phyloP scores from a whole-genome alignment of 1,284 basidiomycete genomes.

The Leccinum solheimii region DNA sequence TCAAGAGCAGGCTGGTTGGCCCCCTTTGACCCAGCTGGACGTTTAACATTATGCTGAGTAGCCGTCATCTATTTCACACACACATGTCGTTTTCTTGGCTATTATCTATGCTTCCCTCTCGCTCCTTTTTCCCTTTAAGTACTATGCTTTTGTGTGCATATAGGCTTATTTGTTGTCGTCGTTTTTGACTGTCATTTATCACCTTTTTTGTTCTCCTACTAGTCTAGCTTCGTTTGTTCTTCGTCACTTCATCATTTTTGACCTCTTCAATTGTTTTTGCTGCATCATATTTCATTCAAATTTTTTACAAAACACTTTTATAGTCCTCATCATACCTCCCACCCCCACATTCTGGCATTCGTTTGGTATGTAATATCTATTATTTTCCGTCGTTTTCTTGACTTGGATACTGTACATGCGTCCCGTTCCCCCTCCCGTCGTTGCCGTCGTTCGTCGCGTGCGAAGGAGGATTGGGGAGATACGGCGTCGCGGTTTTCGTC shows the following conservation, averaged over 20 bases:
- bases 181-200: slow-evolving; percentile 32
- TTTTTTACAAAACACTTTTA: slow-evolving; percentile 21
- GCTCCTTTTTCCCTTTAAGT: background rate
- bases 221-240: slow-evolving; percentile 9
- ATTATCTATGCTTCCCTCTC: slow-evolving; percentile 29
- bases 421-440: background rate
- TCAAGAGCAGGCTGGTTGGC: slow-evolving; percentile 13
- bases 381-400: slow-evolving; percentile 3
- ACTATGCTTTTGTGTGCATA: slow-evolving; percentile 33
- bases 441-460: background rate
- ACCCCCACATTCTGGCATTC: slow-evolving; percentile 19
- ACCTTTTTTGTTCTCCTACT: slow-evolving; percentile 15
- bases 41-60: slow-evolving; percentile 31
- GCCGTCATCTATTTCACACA: slow-evolving; percentile 17
- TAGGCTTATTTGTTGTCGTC: slow-evolving; percentile 24
- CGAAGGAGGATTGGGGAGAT: background rate
- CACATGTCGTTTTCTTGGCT: slow-evolving; percentile 27
- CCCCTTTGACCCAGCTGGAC: slow-evolving; percentile 22
- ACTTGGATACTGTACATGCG: slow-evolving; percentile 29
- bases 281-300: slow-evolving; percentile 11
- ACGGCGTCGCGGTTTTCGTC: slow-evolving; percentile 22
- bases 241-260: slow-evolving; percentile 8
- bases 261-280: slow-evolving; percentile 9
- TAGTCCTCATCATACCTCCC: slow-evolving; percentile 18
- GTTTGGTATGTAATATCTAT: slow-evolving; percentile 37